Evolutionary conservation across 2,329 filamentous ascomycete genomes (phyloP).

Genomic region (Parastagonospora nodorum): DNA sequence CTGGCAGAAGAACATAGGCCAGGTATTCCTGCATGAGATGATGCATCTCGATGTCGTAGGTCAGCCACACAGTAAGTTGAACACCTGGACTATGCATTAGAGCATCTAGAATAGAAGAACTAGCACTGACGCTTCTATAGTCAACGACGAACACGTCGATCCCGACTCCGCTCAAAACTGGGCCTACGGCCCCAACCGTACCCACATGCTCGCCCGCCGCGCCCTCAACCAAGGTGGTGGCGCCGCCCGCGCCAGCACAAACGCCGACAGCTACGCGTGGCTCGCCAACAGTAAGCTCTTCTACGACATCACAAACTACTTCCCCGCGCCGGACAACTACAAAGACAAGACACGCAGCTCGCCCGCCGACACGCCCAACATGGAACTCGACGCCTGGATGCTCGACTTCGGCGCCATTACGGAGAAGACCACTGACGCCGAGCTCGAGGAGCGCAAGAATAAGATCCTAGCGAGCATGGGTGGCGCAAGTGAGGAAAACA

Average conservation of each 20-base stretch:
- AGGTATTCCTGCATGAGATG: slow-evolving; percentile 14
- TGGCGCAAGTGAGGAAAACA: not conserved
- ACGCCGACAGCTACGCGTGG: slow-evolving; percentile 15
- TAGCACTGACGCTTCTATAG: not conserved
- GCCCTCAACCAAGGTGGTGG: slow-evolving; percentile 9
- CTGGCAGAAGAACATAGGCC: slow-evolving; percentile 12
- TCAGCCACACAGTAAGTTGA: slow-evolving; percentile 12
- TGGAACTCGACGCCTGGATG: slow-evolving; percentile 1
- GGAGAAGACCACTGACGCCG: not conserved
- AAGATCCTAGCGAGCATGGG: not conserved
- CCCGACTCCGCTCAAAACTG: slow-evolving; percentile 1
- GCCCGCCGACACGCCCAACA: not conserved
- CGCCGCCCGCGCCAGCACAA: slow-evolving; percentile 10
- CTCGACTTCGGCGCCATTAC: slow-evolving; percentile 4
- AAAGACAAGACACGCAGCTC: not conserved
- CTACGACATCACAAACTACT: slow-evolving; percentile 12
- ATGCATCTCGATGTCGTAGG: slow-evolving; percentile 15
- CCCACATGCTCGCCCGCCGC: slow-evolving; percentile 8
- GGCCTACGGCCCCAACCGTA: slow-evolving; percentile 9
- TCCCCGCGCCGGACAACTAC: slow-evolving; percentile 6
- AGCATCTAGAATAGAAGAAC: too few species aligned
- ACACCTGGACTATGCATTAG: too few species aligned
- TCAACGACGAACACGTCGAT: not conserved
- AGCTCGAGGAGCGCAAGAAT: not conserved
- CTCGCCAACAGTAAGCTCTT: slow-evolving; percentile 11